Evolutionary conservation across 73 alveolate species (phyloP), one percentile per base, ranked within the genome.

Genomic region (Paramecium sexaurelia): DNA sequence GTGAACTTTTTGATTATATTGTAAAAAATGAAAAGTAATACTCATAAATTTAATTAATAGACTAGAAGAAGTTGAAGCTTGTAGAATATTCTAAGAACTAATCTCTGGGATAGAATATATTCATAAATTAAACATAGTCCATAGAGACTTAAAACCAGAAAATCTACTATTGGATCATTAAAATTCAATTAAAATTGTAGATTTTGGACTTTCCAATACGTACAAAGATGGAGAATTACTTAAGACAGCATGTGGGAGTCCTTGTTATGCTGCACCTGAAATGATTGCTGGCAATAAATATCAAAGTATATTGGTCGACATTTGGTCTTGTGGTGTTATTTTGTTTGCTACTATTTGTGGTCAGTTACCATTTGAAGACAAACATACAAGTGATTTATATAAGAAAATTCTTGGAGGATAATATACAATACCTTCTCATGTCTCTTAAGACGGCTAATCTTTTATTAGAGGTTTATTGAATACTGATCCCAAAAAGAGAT

Each of bases 111-210:
- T 97, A 19, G 97, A 94, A 87, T 95, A 93, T 89, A 90, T 97
- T 47, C 99, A 97, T 75, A 93, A 94, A 55, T 51, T 92, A 26
- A 96, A 97, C 20, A 92, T 95, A 6, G 95, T 95, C 55, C 99
- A 97, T 89, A 92, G 99, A 84, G 99, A 97, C 91, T 69, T 97
- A 43, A 97, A 97, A 75, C 99, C 99, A 35, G 99, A 97, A 93
- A 97, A 97, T 92, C 88, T 97, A 69, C 87, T 97, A 57, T 89
- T 97, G 39, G 98, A 95, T 41, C 93, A 95, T 71, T 93, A 94
- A 29, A 91, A 92, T 68, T 85, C 91, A 55, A 82, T 97, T 67
- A 97, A 97, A 78, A 95, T 97, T 10, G 97, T 97, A 9, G 99
- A 97, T 92, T 96, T 96, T 89, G 94, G 94, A 20, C 78, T 90